phyloP scores from a whole-genome alignment of 768 basidiomycete genomes.

The Trametes coccinea region DNA sequence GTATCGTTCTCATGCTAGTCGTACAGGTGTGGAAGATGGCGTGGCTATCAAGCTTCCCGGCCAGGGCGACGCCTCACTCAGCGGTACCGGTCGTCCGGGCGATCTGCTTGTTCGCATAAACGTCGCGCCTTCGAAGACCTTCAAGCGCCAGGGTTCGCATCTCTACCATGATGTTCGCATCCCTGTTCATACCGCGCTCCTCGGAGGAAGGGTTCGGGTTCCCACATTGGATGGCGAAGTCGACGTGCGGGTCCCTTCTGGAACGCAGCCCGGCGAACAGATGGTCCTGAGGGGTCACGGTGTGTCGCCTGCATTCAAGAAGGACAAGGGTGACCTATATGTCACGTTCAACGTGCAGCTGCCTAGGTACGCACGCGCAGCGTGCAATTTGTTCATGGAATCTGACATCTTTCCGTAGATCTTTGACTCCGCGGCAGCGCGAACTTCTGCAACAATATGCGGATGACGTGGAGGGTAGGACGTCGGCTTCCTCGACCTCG shows the following conservation, averaged over 20 bases:
- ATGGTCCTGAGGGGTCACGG: conserved; percentile 92
- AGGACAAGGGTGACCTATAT: conserved; percentile 80
- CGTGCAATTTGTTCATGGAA: background rate
- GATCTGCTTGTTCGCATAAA: conserved; percentile 86
- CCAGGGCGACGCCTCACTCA: conserved; percentile 81
- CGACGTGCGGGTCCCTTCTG: conserved; percentile 86
- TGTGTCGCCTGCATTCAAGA: conserved; percentile 59
- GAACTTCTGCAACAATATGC: conserved; percentile 88
- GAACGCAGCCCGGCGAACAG: conserved; percentile 96
- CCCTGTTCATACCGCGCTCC: conserved; percentile 85
- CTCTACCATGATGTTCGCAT: conserved; percentile 88
- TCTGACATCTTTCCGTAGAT: conserved; percentile 46
- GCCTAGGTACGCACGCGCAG: conserved; percentile 68
- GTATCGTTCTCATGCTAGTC: conserved; percentile 5
- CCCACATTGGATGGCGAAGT: conserved; percentile 96
- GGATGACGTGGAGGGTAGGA: conserved; percentile 85
- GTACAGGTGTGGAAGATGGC: conserved; percentile 87
- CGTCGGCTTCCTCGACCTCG: conserved; percentile 24
- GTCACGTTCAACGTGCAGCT: conserved; percentile 86
- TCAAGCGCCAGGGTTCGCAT: conserved; percentile 89
- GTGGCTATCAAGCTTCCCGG: conserved; percentile 84
- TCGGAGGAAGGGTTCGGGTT: conserved; percentile 91
- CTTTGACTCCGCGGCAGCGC: conserved; percentile 80
- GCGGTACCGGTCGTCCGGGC: conserved; percentile 75
- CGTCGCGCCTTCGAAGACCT: conserved; percentile 80